These are phyloP conservation scores for Hibiscus tridactylites DNA, from an alignment of 345 rosid genomes.

Conservation along the genomic window DNA sequence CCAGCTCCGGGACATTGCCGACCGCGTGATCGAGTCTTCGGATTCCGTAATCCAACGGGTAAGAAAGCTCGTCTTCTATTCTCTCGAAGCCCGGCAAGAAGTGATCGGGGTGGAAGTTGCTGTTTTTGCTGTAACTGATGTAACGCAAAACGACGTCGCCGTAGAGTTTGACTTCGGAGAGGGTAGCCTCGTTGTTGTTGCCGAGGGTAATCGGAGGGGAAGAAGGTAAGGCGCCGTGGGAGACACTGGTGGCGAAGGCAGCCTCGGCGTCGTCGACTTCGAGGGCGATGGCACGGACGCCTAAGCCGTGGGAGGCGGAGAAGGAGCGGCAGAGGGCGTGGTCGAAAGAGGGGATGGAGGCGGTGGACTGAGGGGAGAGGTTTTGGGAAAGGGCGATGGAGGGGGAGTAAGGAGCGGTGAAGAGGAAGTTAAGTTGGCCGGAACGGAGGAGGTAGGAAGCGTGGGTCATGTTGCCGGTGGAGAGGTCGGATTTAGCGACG, in stretches of 20 bases:
- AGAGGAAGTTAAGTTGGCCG: constrained; percentile 69
- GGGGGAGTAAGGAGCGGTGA: constrained; percentile 85
- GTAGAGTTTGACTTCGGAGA: constrained; percentile 72
- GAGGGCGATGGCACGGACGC: constrained; percentile 57
- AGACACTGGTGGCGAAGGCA: constrained; percentile 54
- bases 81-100: constrained; percentile 63
- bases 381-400: constrained; percentile 25
- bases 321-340: constrained; percentile 34
- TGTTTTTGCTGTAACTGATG: constrained; percentile 33
- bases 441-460: constrained; percentile 83
- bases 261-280: constrained; percentile 69
- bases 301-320: constrained; percentile 62
- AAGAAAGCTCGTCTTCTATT: constrained; percentile 40
- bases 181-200: constrained; percentile 27
- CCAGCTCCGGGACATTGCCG: constrained; percentile 79
- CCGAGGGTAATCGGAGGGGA: constrained; percentile 39
- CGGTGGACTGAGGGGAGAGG: constrained; percentile 22
- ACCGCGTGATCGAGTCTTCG: constrained; percentile 80
- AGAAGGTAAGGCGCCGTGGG: constrained; percentile 53
- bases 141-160: constrained; percentile 88
- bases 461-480: constrained; percentile 77
- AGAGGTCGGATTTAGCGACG: constrained; percentile 79
- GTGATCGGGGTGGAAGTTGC: neutral
- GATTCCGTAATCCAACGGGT: constrained; percentile 66
- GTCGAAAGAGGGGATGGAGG: constrained; percentile 59